A percentile compares a stretch with the other conserved stretches of the same genome.
Conservation (phyloP, 768 basidiomycete genomes). For the Hydnum rufescens region DNA sequence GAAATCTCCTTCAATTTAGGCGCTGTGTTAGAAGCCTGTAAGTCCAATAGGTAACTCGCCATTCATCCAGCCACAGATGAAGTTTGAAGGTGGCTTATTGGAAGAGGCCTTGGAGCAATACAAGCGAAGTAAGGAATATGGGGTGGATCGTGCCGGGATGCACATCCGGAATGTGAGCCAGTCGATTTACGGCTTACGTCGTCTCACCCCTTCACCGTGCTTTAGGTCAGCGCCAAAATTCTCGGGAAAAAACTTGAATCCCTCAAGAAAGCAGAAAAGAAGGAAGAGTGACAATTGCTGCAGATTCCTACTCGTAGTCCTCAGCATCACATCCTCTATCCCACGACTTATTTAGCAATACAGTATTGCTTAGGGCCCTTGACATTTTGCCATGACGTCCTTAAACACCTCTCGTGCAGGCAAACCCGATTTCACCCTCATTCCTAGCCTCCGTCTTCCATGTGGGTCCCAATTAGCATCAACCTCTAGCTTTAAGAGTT, state of each 20-base stretch:
- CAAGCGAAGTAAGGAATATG: conserved; percentile 54
- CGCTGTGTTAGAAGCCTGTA: conserved; percentile 77
- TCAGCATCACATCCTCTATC: too few relatives aligned
- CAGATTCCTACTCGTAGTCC: too few relatives aligned
- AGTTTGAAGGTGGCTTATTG: conserved; percentile 42
- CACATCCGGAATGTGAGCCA: conserved; percentile 61
- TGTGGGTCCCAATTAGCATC: too few relatives aligned
- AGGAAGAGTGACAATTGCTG: too few relatives aligned
- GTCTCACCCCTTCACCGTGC: conserved; percentile 6
- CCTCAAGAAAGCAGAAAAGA: conserved; percentile 16
- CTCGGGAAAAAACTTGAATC: conserved; percentile 41
- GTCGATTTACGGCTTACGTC: conserved; percentile 8
- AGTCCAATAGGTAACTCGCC: conserved; percentile 15
- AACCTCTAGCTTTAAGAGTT: too few relatives aligned
- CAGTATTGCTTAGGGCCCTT: too few relatives aligned
- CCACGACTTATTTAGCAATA: too few relatives aligned
- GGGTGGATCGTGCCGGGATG: conserved; percentile 55
- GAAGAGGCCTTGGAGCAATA: conserved; percentile 70
- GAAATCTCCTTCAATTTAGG: conserved; percentile 86
- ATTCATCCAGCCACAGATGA: conserved; percentile 9
- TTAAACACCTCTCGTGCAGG: too few relatives aligned
- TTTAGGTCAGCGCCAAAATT: conserved; percentile 64
- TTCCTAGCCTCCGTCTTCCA: too few relatives aligned
- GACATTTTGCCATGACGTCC: too few relatives aligned
- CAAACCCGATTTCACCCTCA: too few relatives aligned